These are phyloP conservation scores for Zea luxurians DNA, from an alignment of 176 grass and related monocot genomes.

Conservation along the genomic window DNA sequence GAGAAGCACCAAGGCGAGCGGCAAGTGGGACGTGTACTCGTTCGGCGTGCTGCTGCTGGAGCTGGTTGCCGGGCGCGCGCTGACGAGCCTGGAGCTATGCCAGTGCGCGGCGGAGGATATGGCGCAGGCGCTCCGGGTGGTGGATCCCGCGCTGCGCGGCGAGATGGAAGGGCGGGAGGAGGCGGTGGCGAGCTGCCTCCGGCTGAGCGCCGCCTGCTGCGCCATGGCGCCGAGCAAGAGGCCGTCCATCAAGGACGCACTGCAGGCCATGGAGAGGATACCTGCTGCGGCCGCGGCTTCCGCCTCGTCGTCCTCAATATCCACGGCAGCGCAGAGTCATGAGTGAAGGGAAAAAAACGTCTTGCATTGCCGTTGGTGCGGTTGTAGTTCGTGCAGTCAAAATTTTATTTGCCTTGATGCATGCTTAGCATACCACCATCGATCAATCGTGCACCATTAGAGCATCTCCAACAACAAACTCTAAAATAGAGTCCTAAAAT, in stretches of 20 bases:
- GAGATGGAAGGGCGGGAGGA: constrained; percentile 67
- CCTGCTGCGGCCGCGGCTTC: constrained; percentile 16
- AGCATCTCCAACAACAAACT: too few relatives aligned
- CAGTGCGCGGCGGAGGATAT: constrained; percentile 43
- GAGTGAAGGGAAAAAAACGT: not conserved
- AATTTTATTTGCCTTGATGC: not conserved
- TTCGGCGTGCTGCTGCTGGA: constrained; percentile 79
- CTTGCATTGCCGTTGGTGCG: not conserved
- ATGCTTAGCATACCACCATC: constrained; percentile 7
- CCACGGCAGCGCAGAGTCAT: not conserved
- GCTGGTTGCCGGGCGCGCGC: constrained; percentile 69
- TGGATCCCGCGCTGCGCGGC: constrained; percentile 53
- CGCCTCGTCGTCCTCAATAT: not conserved
- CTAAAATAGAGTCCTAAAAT: too few relatives aligned
- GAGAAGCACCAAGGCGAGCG: constrained; percentile 51
- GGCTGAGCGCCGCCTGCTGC: constrained; percentile 71
- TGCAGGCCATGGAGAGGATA: constrained; percentile 65
- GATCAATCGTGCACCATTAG: not conserved
- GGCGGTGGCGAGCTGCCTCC: constrained; percentile 60
- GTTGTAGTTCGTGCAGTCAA: not conserved
- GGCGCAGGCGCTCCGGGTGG: constrained; percentile 43
- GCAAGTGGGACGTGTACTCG: constrained; percentile 80
- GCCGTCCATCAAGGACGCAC: constrained; percentile 70
- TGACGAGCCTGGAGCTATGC: constrained; percentile 67
- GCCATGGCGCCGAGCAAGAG: constrained; percentile 57